Conservation (phyloP, 1,139 yeast genomes). For the Kurtzmaniella quercitrusa region DNA sequence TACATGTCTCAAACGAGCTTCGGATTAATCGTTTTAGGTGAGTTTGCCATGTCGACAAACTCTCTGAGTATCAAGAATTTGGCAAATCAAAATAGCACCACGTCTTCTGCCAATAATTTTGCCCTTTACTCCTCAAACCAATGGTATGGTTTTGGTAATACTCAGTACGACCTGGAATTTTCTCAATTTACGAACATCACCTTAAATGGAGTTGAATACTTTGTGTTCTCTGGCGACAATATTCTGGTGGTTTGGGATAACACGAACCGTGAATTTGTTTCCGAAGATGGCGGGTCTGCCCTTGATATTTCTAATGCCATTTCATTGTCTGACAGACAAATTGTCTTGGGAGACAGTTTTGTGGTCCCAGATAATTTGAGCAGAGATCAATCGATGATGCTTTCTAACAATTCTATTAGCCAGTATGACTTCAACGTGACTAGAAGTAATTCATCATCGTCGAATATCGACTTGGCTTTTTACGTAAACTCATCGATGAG, state of each 20-base stretch:
- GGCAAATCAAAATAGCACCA: conserved; percentile 26
- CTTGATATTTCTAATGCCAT: conserved; percentile 35
- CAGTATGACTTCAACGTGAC: conserved; percentile 21
- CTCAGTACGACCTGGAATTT: conserved; percentile 19
- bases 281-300: conserved; percentile 27
- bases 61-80: conserved; percentile 22
- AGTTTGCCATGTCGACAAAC: conserved; percentile 21
- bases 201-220: conserved; percentile 31
- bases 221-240: conserved; percentile 27
- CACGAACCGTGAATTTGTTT: conserved; percentile 29
- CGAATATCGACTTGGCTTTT: conserved; percentile 31
- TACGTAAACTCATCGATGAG: conserved; percentile 48
- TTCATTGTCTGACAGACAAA: conserved; percentile 22
- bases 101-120: conserved; percentile 29
- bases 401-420: conserved; percentile 16
- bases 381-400: conserved; percentile 28
- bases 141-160: conserved; percentile 41
- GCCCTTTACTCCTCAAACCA: conserved; percentile 22
- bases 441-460: conserved; percentile 23
- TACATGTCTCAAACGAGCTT: conserved; percentile 18
- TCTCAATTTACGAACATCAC: conserved; percentile 34
- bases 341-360: conserved; percentile 40
- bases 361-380: conserved; percentile 31
- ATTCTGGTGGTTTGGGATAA: conserved; percentile 40
- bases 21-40: conserved; percentile 29